These are phyloP conservation scores for Boletus smithii DNA, from an alignment of 1,284 basidiomycete species.

Conservation along the genomic window DNA sequence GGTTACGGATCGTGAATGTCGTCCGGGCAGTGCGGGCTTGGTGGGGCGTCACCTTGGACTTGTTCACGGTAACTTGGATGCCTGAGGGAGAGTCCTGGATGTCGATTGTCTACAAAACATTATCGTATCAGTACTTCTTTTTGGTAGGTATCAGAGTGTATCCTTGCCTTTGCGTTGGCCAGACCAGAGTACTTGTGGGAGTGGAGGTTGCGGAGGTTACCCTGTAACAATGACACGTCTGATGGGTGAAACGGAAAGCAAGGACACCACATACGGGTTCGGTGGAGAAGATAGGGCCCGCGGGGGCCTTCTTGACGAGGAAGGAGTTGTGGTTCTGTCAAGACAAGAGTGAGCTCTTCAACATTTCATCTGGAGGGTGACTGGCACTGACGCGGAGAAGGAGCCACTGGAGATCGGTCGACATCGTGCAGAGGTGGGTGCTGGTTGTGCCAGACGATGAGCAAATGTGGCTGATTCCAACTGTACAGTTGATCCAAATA, in stretches of 20 bases:
- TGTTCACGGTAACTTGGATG: conserved; percentile 68
- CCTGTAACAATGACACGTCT: conserved; percentile 43
- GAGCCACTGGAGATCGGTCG: conserved; percentile 86
- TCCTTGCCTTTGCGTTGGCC: conserved; percentile 72
- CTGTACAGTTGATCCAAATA: conserved; percentile 34
- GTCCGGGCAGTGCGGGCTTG: conserved; percentile 49
- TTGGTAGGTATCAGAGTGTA: not conserved
- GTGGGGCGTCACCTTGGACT: conserved; percentile 58
- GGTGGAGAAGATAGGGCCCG: conserved; percentile 77
- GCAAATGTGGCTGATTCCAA: conserved; percentile 30
- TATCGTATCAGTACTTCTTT: not conserved
- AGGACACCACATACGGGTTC: conserved; percentile 63
- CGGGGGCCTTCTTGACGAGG: conserved; percentile 70
- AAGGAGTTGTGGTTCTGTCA: conserved; percentile 77
- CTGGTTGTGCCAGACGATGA: conserved; percentile 31
- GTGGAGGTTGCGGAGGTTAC: conserved; percentile 83
- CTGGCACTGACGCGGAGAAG: conserved; percentile 72
- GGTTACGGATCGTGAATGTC: conserved; percentile 59
- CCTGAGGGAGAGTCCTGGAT: conserved; percentile 59
- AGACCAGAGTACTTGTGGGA: conserved; percentile 89
- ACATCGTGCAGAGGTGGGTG: conserved; percentile 51
- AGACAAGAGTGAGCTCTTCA: not conserved
- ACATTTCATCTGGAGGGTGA: accelerated
- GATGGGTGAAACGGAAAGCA: not conserved
- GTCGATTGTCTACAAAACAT: conserved; percentile 55